Evolutionary conservation across 75 land plant genomes (phyloP), one percentile per base, ranked within the genome.

Genomic region (Sequoia sempervirens): DNA sequence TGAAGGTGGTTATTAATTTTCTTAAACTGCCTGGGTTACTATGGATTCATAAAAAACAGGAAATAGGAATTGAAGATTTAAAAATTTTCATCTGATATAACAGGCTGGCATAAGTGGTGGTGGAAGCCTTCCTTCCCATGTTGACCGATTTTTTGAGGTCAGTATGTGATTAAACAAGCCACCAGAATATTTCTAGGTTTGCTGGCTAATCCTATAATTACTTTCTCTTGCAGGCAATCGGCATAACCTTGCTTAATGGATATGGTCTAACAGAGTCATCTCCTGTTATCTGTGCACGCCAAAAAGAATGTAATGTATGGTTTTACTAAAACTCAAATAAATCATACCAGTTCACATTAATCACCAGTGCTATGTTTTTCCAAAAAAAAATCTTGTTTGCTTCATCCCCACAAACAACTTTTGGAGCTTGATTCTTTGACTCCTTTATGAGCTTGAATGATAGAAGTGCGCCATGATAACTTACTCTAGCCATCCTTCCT

Each of bases 261-360:
- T 97, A 95, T 90, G 99, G 99, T 80, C 85, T 97, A 78, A 97
- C 99, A 82, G 99, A 97, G 84, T 84, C 91, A 34, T 97, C 99
- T 41, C 99, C 99, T 79, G 98, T 97, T 84, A 82, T 93, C 58
- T 85, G 94, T 76, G 91, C 90, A 56, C 91, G 99, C 46, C 85
- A 74, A 40, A 87, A 88, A 58, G 40, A 74, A 9, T 90, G 92
- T 68, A 97, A 97, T 87, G 99, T 97, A 95, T 88, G 87, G 28
- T 80, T 83, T 78, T 78, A 78, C 52, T 26, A 1, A 26, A 43
- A 23, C 80, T 43, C 14, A 78, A n/a, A 78, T 2, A 45, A 41
- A 37, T 78, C 80, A 11, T 78, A 78, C 30, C 11, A 8, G 1
- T 18, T 76, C 66, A 61, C n/a, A 26, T 76, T 76, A 8, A 41